Conservation (phyloP, 805 yeast species). For the Ogataea salicorniae region DNA sequence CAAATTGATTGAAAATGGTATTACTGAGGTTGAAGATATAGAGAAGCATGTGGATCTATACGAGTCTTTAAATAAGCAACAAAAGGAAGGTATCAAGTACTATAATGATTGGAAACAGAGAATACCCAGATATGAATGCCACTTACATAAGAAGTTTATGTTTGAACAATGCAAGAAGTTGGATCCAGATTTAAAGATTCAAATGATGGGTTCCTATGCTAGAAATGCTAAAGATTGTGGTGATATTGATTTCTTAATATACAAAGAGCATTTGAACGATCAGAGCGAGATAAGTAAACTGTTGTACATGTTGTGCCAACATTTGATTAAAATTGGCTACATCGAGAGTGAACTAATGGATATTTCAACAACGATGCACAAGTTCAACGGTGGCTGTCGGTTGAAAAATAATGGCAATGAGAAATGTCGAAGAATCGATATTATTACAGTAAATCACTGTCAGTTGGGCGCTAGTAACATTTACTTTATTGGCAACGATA, state of each 20-base stretch:
- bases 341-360: conserved; percentile 21
- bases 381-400: conserved; percentile 34
- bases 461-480: conserved; percentile 43
- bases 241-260: conserved; percentile 48
- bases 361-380: conserved; percentile 16
- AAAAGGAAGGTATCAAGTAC: conserved; percentile 39
- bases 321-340: conserved; percentile 11
- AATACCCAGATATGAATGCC: conserved; percentile 43
- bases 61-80: conserved; percentile 18
- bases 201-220: conserved; percentile 48
- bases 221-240: conserved; percentile 44
- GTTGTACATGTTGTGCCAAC: conserved; percentile 13
- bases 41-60: conserved; percentile 14
- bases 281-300: conserved; percentile 12
- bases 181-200: conserved; percentile 32
- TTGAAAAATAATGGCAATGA: conserved; percentile 19
- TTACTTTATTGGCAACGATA: conserved; percentile 51
- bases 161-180: conserved; percentile 16
- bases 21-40: conserved; percentile 35
- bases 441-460: conserved; percentile 41
- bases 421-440: conserved; percentile 49
- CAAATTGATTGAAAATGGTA: conserved; percentile 33
- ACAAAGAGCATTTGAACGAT: conserved; percentile 30
- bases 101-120: conserved; percentile 41
- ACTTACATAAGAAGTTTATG: conserved; percentile 34